A percentile compares a stretch with the other conserved stretches of the same genome.
These are phyloP conservation scores for Mycena amicta DNA, from an alignment of 768 basidiomycete genomes.

Conservation along the genomic window DNA sequence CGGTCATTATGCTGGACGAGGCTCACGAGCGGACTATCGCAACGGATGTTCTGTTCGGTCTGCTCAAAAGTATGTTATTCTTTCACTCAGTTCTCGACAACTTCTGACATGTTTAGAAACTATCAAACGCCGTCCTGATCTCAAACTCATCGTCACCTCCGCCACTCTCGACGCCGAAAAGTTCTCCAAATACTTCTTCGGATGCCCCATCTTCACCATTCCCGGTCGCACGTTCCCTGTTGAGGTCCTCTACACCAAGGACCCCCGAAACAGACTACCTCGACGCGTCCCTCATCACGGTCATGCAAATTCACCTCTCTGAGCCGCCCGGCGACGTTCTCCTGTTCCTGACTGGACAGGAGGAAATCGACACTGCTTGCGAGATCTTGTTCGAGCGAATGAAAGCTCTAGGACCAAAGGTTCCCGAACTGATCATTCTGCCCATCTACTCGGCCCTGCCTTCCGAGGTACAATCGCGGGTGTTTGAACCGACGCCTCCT, in stretches of 20 bases:
- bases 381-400: constrained; percentile 98
- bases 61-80: constrained; percentile 76
- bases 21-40: constrained; percentile 98
- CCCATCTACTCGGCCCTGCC: constrained; percentile 98
- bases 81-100: background rate
- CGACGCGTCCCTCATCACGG: constrained; percentile 96
- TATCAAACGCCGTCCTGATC: constrained; percentile 89
- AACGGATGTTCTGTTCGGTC: constrained; percentile 97
- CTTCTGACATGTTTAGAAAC: constrained; percentile 62
- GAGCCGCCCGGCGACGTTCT: constrained; percentile 97
- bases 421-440: constrained; percentile 93
- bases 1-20: constrained; percentile 97
- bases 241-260: constrained; percentile 97
- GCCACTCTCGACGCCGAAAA: constrained; percentile 99
- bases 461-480: constrained; percentile 95
- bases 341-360: constrained; percentile 97
- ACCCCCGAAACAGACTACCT: constrained; percentile 97
- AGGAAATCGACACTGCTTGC: constrained; percentile 97
- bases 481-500: constrained; percentile 97
- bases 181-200: constrained; percentile 99
- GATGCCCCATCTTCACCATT: constrained; percentile 98
- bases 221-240: constrained; percentile 99
- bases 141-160: constrained; percentile 97
- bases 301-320: constrained; percentile 99
- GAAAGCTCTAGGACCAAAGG: constrained; percentile 98